These are phyloP conservation scores for Collybia mongolica DNA, from an alignment of 768 basidiomycete genomes.

Conservation along the genomic window DNA sequence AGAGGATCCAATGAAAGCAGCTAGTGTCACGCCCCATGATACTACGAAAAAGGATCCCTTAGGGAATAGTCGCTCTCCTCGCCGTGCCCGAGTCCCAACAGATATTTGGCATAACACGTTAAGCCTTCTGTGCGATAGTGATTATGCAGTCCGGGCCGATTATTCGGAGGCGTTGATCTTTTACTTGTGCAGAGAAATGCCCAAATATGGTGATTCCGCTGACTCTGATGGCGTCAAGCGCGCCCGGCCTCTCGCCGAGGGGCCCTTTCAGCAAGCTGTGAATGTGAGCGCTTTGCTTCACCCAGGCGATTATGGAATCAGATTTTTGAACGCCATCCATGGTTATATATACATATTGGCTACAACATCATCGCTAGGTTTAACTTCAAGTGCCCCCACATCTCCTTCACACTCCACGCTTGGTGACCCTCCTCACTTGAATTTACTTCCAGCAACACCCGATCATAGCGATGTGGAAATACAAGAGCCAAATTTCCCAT, in stretches of 20 bases:
- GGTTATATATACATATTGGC: constrained; percentile 81
- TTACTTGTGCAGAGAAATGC: constrained; percentile 77
- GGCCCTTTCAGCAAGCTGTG: constrained; percentile 43
- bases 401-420: constrained; percentile 36
- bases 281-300: constrained; percentile 49
- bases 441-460: constrained; percentile 28
- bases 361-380: constrained; percentile 63
- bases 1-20: constrained; percentile 6
- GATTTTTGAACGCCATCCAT: constrained; percentile 78
- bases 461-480: constrained; percentile 22
- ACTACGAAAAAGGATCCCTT: constrained; percentile 25
- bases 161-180: constrained; percentile 73
- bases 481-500: constrained; percentile 23
- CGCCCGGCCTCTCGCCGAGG: constrained; percentile 43
- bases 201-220: constrained; percentile 52
- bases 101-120: constrained; percentile 93
- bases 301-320: constrained; percentile 58
- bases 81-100: constrained; percentile 67
- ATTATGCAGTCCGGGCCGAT: constrained; percentile 75
- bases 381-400: constrained; percentile 36
- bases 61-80: constrained; percentile 38
- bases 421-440: constrained; percentile 24
- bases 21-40: constrained; percentile 19
- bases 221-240: constrained; percentile 48
- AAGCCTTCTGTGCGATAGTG: constrained; percentile 76